A percentile compares a stretch with the other conserved stretches of the same genome.
Evolutionary conservation across 1,139 yeast species (phyloP).

Genomic region (Taphrina betulina): DNA sequence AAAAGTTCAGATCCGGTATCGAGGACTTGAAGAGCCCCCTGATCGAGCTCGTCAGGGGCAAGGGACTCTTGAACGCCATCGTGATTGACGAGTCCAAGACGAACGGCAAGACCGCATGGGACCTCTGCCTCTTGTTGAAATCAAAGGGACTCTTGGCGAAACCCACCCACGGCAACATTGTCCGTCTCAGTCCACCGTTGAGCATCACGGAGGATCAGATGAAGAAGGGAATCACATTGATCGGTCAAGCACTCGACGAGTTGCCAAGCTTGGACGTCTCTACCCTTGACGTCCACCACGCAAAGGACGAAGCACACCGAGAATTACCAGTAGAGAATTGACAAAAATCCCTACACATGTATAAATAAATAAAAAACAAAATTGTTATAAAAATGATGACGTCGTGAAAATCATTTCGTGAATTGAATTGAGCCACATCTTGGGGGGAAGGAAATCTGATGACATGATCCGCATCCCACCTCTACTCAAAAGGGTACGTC

Average conservation of each 20-base stretch:
- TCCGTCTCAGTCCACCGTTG: conserved; percentile 94
- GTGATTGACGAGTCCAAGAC: conserved; percentile 83
- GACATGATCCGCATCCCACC: background rate
- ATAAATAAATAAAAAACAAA: too few relatives aligned
- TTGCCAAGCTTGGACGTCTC: conserved; percentile 53
- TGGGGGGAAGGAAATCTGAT: too few relatives aligned
- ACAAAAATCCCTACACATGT: too few relatives aligned
- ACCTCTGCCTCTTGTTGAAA: conserved; percentile 84
- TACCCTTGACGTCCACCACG: conserved; percentile 10
- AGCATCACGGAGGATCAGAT: conserved; percentile 86
- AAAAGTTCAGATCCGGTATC: conserved; percentile 65
- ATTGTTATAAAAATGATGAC: too few relatives aligned
- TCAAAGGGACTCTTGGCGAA: conserved; percentile 87
- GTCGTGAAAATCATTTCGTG: too few relatives aligned
- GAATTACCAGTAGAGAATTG: conserved; percentile 22
- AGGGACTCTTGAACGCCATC: conserved; percentile 84
- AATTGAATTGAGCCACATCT: too few relatives aligned
- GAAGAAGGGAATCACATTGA: conserved; percentile 73
- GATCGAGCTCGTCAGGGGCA: conserved; percentile 88
- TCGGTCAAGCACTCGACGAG: conserved; percentile 59
- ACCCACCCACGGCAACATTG: conserved; percentile 95
- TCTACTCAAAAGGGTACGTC: background rate
- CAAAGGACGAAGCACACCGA: conserved; percentile 19
- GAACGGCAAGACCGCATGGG: conserved; percentile 95
- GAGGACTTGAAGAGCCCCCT: conserved; percentile 60